These are phyloP conservation scores for Russula sp. DNA, from an alignment of 768 basidiomycete species.

Conservation along the genomic window DNA sequence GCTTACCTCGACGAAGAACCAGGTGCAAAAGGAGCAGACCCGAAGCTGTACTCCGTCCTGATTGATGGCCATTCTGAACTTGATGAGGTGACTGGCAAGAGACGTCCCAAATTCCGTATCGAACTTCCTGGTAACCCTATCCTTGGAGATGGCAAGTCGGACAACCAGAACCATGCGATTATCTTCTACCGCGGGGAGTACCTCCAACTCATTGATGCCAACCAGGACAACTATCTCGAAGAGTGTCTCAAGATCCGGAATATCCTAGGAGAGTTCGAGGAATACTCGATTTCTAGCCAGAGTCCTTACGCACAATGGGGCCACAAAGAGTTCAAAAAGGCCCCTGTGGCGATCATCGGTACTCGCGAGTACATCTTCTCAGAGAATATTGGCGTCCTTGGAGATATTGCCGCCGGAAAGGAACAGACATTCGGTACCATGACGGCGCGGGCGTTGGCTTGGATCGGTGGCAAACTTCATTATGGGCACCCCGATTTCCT, in stretches of 20 bases:
- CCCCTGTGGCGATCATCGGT: constrained; percentile 95
- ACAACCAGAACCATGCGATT: constrained; percentile 99
- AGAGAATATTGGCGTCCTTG: constrained; percentile 98
- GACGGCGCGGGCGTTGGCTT: constrained; percentile 89
- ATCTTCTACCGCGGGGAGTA: constrained; percentile 99
- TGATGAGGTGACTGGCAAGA: constrained; percentile 77
- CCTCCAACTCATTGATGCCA: constrained; percentile 97
- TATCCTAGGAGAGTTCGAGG: constrained; percentile 95
- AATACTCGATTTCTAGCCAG: constrained; percentile 83
- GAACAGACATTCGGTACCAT: constrained; percentile 99
- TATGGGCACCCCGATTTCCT: constrained; percentile 99
- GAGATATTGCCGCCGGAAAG: constrained; percentile 98
- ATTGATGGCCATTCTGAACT: constrained; percentile 98
- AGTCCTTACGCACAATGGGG: constrained; percentile 96
- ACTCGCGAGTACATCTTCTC: constrained; percentile 99
- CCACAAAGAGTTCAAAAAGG: constrained; percentile 83
- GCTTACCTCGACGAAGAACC: constrained; percentile 97
- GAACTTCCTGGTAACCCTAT: constrained; percentile 99
- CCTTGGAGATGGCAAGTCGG: constrained; percentile 97
- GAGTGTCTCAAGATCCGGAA: constrained; percentile 99
- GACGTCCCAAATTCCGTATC: constrained; percentile 95
- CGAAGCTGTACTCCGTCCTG: constrained; percentile 82
- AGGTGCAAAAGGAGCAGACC: constrained; percentile 79
- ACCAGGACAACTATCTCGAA: constrained; percentile 99
- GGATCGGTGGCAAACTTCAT: constrained; percentile 98